Evolutionary conservation across 2,329 filamentous ascomycete genomes (phyloP), one percentile per base, ranked within the genome.

Genomic region (Neonectria ditissima): DNA sequence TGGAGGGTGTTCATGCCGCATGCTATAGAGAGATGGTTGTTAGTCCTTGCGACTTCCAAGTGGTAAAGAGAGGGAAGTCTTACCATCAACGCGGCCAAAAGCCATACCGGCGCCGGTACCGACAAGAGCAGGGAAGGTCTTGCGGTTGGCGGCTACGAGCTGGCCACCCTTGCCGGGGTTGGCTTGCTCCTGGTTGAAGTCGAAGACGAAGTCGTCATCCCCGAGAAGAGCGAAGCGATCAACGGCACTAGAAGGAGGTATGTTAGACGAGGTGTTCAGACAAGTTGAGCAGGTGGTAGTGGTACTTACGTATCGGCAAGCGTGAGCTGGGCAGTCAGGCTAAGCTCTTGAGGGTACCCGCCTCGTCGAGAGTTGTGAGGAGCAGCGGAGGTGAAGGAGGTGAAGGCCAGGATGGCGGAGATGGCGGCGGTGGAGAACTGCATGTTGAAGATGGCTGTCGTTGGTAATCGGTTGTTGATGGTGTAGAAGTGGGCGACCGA

Each of bases 1-100:
- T 87, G 86, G 18, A 85, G 83, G 8, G 83, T 86, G 79, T 86
- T 87, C 76, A 88, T 84, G 62, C 83, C 85, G 70, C 85, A 88
- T 37, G 80, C 77, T 76, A n/a, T 22, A 24, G 3, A 20, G n/a
- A 30, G 14, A 14, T 8, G 11, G 8, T 2, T 73, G 63, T 75
- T 69, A 72, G 69, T 39, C 16, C 5, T 10, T 18, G 28, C 9
- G 20, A n/a, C n/a, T n/a, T 28, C 14, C 4, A 34, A 28, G 26
- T 0, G 1, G 3, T 26, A 11, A 5, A 16, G 20, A 8, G 18
- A 18, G 22, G 34, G 18, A 3, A 4, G 24, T 63, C 76, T 67
- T 69, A 78, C 76, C 77, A 34, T 80, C 78, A 39, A 88, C 75
- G 69, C 83, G 82, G 43, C 83, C 85, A 8, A 87, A 75, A 3